Evolutionary conservation across 1,139 yeast species (phyloP).

Genomic region (Candida gigantensis): DNA sequence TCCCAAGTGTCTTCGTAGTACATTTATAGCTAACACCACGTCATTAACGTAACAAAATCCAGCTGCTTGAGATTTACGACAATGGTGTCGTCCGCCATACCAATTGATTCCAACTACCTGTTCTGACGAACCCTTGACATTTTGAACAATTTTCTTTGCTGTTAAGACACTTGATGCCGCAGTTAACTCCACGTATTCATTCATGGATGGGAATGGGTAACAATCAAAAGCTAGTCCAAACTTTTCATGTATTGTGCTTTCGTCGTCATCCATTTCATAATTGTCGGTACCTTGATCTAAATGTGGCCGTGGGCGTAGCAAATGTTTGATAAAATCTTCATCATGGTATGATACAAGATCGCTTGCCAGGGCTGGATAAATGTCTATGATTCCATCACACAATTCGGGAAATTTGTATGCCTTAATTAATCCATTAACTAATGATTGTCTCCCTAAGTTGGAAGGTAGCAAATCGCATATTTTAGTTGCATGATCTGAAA

Average conservation of each 20-base stretch:
- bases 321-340: conserved; percentile 31
- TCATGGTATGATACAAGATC: conserved; percentile 45
- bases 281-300: conserved; percentile 12
- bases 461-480: conserved; percentile 52
- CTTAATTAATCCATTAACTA: conserved; percentile 42
- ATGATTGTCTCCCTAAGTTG: conserved; percentile 50
- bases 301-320: conserved; percentile 26
- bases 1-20: conserved; percentile 46
- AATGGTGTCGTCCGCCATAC: conserved; percentile 84
- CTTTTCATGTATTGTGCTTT: conserved; percentile 9
- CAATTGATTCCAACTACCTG: conserved; percentile 58
- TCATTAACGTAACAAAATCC: conserved; percentile 81
- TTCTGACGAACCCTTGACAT: conserved; percentile 9
- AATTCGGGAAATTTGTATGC: conserved; percentile 39
- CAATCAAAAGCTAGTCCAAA: conserved; percentile 56
- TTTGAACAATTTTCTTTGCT: conserved; percentile 30
- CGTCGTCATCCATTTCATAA: conserved; percentile 5
- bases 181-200: conserved; percentile 47
- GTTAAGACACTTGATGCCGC: conserved; percentile 64
- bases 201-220: conserved; percentile 57
- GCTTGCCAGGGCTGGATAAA: conserved; percentile 22
- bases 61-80: conserved; percentile 53
- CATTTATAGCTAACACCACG: conserved; percentile 53
- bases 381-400: conserved; percentile 25
- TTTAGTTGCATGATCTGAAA: conserved; percentile 20